Base-by-base conservation (phyloP, 495 filamentous ascomycete genomes). In the Copromyces sp. region DNA sequence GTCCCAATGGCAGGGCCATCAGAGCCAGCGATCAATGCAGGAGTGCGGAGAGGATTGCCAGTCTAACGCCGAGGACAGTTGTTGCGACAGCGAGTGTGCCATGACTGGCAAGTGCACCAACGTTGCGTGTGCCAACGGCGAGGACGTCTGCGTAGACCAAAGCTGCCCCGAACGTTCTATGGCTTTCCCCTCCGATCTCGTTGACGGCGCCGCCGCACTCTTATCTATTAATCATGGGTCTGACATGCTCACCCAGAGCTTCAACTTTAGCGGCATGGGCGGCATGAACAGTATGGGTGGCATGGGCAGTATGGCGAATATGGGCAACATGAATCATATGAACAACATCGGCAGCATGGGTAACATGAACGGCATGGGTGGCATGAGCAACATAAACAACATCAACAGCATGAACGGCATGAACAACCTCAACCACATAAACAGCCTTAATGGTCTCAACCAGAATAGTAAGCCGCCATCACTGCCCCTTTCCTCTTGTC, bases 21-120 rank as follows among this genome's bases (percentile, higher is more conserved):
- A 72, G 61, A 41, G 41, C n/a, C 69, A 70, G 29, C 69, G 17
- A 32, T 44, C 73, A 9, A 73, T 73, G 70, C 75, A 75, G 45
- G 74, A 74, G 68, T 74, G 68, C 68, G 80, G 80, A 39, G 80
- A 80, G 11, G 79, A 80, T 61, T 77, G 78, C 74, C 74, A 72
- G 9, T 80, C 78, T 35, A 74, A 75, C 53, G 75, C 35, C 68
- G 77, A 74, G 68, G 73, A 73, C 68, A 77, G 74, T 65, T 81
- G 80, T 39, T 82, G 80, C 65, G 77, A 80, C 53, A 81, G 78
- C 74, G 71, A 82, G 76, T 82, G 80, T 69, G 79, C 78, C 78
- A 79, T 81, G 79, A 78, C 76, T n/a, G 80, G 75, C 72, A 81
- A 79, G 71, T 82, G 80, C 53, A 77, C 77, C 17, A 74, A 78